Evolutionary conservation across 2,329 filamentous ascomycete species (phyloP).

Genomic region (Colletotrichum trifolii): DNA sequence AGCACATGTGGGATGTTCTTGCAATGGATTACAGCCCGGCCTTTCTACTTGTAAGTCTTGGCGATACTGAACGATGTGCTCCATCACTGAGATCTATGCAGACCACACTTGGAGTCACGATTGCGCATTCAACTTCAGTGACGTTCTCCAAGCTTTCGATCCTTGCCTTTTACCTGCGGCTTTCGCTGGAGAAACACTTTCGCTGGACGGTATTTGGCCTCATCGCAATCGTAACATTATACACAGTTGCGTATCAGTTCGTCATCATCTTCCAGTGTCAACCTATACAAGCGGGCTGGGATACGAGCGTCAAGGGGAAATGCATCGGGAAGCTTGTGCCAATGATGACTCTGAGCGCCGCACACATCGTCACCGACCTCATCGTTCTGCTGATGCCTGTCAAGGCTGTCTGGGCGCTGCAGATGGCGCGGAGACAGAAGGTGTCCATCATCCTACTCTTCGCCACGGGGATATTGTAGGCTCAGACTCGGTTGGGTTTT

Average conservation of each 20-base stretch:
- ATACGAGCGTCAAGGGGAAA: slow-evolving; percentile 1
- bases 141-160: slow-evolving; percentile 40
- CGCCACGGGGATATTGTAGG: slow-evolving; percentile 11
- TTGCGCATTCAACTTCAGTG: slow-evolving; percentile 57
- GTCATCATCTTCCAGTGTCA: slow-evolving; percentile 40
- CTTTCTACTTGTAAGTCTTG: not conserved
- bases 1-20: slow-evolving; percentile 5
- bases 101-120: slow-evolving; percentile 39
- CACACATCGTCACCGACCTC: slow-evolving; percentile 22
- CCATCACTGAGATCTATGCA: not conserved
- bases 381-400: slow-evolving; percentile 13
- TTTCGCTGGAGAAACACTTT: slow-evolving; percentile 42
- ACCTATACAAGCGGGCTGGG: slow-evolving; percentile 12
- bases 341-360: slow-evolving; percentile 19
- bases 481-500: not conserved
- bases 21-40: slow-evolving; percentile 1
- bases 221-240: slow-evolving; percentile 43
- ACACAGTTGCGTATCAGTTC: slow-evolving; percentile 43
- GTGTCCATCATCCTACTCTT: slow-evolving; percentile 14
- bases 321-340: slow-evolving; percentile 10
- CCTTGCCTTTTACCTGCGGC: slow-evolving; percentile 21
- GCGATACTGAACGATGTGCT: not conserved
- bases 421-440: slow-evolving; percentile 25
- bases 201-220: slow-evolving; percentile 44
- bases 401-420: slow-evolving; percentile 8